phyloP scores from a whole-genome alignment of 331 rosid species.

The Phaseolus coccineus region DNA sequence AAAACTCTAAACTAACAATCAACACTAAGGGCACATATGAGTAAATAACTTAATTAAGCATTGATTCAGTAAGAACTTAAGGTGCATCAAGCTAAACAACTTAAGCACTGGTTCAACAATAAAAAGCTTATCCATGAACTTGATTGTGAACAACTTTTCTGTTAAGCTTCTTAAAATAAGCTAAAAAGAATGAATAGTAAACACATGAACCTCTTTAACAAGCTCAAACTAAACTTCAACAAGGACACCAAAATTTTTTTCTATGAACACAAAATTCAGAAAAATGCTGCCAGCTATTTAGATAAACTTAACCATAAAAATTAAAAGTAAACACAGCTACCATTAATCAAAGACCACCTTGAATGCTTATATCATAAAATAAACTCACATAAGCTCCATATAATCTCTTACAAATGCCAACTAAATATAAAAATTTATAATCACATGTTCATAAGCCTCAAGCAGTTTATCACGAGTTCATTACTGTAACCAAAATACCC shows the following conservation, averaged over 20 bases:
- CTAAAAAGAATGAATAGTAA: background rate
- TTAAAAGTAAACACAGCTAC: background rate
- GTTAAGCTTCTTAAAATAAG: background rate
- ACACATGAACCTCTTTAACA: background rate
- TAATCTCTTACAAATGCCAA: background rate
- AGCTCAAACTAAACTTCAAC: background rate
- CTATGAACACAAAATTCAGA: background rate
- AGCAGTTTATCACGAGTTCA: conserved; percentile 27
- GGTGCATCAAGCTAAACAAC: no score
- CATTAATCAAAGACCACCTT: background rate
- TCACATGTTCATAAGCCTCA: conserved; percentile 27
- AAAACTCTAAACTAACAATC: conserved; percentile 35
- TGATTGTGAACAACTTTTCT: background rate
- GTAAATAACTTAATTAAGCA: background rate
- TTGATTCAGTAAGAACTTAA: no score
- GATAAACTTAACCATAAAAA: background rate
- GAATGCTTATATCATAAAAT: background rate
- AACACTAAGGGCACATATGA: background rate
- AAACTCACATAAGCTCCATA: background rate
- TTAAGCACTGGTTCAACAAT: background rate
- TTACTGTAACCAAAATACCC: conserved; percentile 57
- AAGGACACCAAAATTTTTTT: background rate
- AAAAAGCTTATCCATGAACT: background rate
- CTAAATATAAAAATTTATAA: background rate
- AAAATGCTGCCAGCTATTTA: background rate